Evolutionary conservation across 306 rosid genomes (phyloP).

Genomic region (Chamaecrista fasciculata): DNA sequence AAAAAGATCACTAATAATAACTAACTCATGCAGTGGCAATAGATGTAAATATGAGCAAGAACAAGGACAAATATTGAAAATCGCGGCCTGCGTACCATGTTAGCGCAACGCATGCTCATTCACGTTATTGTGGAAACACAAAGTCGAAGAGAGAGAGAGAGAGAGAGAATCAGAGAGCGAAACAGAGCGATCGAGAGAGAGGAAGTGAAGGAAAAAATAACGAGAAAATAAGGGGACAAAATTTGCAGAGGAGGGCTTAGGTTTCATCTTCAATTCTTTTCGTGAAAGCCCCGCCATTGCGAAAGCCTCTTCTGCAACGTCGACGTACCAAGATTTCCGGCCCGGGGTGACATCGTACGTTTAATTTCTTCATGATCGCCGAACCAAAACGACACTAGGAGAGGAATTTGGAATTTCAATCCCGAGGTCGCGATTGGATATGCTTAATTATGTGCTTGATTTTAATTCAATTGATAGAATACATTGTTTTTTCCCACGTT

Average conservation of each 20-base stretch:
- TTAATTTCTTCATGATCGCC: constrained; percentile 14
- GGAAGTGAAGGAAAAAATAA: constrained; percentile 28
- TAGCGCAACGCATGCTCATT: neutral
- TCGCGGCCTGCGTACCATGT: neutral
- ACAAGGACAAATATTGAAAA: neutral
- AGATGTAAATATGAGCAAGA: neutral
- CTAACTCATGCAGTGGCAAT: constrained; percentile 1
- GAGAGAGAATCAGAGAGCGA: neutral
- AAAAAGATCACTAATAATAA: neutral
- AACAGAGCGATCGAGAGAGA: neutral
- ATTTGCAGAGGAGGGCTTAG: constrained; percentile 59
- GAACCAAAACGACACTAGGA: neutral
- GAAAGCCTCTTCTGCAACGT: constrained; percentile 54
- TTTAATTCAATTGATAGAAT: constrained; percentile 11
- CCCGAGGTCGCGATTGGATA: constrained; percentile 28
- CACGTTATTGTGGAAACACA: neutral
- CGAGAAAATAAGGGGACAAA: constrained; percentile 37
- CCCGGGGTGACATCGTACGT: constrained; percentile 20
- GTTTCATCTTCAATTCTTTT: constrained; percentile 32
- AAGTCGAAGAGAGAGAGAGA: neutral
- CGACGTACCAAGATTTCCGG: too few relatives aligned
- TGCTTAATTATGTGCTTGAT: constrained; percentile 28
- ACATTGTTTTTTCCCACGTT: constrained; percentile 33
- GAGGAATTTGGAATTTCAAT: constrained; percentile 4
- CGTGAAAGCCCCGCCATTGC: constrained; percentile 43